phyloP scores from a whole-genome alignment of 2,329 filamentous ascomycete species.

The Aspergillus fischeri region DNA sequence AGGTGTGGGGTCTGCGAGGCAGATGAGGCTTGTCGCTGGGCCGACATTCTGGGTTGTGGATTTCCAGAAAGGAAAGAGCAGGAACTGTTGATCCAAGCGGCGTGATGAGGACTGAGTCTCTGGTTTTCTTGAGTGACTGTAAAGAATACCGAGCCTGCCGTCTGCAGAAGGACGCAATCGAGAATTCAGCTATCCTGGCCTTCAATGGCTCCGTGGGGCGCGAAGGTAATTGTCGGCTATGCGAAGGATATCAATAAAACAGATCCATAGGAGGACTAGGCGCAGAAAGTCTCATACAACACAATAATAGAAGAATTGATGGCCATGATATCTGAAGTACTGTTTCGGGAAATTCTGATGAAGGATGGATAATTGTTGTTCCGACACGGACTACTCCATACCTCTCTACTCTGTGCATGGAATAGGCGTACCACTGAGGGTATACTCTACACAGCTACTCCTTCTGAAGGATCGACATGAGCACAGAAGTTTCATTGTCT shows the following conservation, averaged over 20 bases:
- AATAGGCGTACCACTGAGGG: not conserved
- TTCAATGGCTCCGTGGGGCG: not conserved
- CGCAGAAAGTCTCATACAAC: not conserved
- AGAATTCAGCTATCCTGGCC: not conserved
- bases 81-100: not conserved
- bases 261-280: not conserved
- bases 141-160: not conserved
- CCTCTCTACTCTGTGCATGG: too few relatives aligned
- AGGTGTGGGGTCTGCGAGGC: conserved; percentile 57
- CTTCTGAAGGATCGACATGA: not conserved
- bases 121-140: not conserved
- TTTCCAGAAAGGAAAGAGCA: conserved; percentile 1
- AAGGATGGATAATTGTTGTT: conserved; percentile 24
- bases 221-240: not conserved
- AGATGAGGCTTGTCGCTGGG: conserved; percentile 55
- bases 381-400: conserved; percentile 7
- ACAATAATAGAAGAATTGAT: not conserved
- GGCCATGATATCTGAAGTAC: not conserved
- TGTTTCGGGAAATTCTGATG: conserved; percentile 30
- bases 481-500: conserved; percentile 3
- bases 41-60: conserved; percentile 50
- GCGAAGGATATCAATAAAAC: not conserved
- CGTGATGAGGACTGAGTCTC: not conserved
- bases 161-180: not conserved
- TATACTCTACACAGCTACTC: not conserved